These are phyloP conservation scores for Penicillium sp. DNA, from an alignment of 2,329 filamentous ascomycete species.

Conservation along the genomic window DNA sequence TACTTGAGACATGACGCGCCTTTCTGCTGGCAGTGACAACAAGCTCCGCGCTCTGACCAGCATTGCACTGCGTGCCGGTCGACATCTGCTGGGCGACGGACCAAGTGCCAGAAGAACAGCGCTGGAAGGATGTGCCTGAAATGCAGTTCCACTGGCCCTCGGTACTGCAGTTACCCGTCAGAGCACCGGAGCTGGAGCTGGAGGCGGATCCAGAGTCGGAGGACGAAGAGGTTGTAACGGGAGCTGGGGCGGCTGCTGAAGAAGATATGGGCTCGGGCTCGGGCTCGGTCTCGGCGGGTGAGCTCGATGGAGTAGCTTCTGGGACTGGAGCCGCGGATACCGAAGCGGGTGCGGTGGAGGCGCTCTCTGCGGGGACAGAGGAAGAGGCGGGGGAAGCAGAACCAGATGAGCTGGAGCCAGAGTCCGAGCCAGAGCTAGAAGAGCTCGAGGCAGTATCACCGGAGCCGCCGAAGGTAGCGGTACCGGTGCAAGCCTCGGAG, in stretches of 20 bases:
- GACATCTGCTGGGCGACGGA: constrained; percentile 52
- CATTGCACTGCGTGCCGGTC: constrained; percentile 54
- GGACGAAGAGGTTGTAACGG: neutral
- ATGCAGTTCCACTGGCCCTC: constrained; percentile 63
- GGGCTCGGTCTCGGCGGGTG: constrained; percentile 2
- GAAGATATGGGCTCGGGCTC: constrained; percentile 1
- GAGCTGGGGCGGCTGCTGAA: neutral
- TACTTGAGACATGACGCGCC: constrained; percentile 28
- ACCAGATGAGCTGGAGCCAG: constrained; percentile 9
- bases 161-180: constrained; percentile 49
- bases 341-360: neutral
- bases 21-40: constrained; percentile 25
- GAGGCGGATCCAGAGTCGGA: neutral
- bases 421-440: constrained; percentile 13
- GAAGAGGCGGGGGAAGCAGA: neutral
- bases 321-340: constrained; percentile 6
- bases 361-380: constrained; percentile 2
- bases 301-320: constrained; percentile 3
- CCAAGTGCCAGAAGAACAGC: constrained; percentile 62
- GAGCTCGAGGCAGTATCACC: constrained; percentile 28
- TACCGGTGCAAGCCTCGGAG: constrained; percentile 31
- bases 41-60: constrained; percentile 36
- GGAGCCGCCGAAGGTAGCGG: constrained; percentile 34
- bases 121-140: constrained; percentile 58
- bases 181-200: constrained; percentile 32